These are phyloP conservation scores for Paramecium octaurelia DNA, from an alignment of 73 alveolate species.

Conservation along the genomic window DNA sequence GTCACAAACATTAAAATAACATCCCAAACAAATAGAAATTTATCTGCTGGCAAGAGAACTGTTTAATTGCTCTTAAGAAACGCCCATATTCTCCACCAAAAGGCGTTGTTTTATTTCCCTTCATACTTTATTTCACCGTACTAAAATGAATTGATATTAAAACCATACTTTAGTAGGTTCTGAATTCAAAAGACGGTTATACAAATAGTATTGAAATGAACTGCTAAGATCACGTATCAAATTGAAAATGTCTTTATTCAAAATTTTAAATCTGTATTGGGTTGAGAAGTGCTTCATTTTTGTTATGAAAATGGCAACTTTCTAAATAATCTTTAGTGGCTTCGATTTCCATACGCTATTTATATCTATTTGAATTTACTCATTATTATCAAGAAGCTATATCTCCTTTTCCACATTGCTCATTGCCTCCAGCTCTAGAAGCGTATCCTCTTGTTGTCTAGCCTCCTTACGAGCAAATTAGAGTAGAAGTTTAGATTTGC, in stretches of 20 bases:
- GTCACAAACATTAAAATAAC: not conserved
- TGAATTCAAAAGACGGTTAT: not conserved
- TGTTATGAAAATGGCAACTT: not conserved
- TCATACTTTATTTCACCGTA: not conserved
- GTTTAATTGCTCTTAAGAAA: not conserved
- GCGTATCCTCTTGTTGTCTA: not conserved
- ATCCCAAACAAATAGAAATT: slow-evolving; percentile 12
- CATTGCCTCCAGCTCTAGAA: not conserved
- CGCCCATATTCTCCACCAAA: not conserved
- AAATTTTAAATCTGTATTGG: not conserved
- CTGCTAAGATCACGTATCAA: not conserved
- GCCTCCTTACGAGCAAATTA: not conserved
- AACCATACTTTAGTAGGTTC: not conserved
- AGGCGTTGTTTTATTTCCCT: not conserved
- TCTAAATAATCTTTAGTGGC: not conserved
- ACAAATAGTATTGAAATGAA: not conserved
- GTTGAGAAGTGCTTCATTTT: not conserved
- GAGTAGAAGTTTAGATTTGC: not conserved
- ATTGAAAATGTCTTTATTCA: not conserved
- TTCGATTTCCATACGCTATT: slow-evolving; percentile 9
- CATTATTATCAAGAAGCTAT: not conserved
- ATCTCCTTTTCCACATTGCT: not conserved
- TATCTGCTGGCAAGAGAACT: slow-evolving; percentile 33
- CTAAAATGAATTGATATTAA: not conserved
- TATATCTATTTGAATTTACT: not conserved